Evolutionary conservation across 2,329 filamentous ascomycete genomes (phyloP).

Genomic region (Aspergillus vadensis): DNA sequence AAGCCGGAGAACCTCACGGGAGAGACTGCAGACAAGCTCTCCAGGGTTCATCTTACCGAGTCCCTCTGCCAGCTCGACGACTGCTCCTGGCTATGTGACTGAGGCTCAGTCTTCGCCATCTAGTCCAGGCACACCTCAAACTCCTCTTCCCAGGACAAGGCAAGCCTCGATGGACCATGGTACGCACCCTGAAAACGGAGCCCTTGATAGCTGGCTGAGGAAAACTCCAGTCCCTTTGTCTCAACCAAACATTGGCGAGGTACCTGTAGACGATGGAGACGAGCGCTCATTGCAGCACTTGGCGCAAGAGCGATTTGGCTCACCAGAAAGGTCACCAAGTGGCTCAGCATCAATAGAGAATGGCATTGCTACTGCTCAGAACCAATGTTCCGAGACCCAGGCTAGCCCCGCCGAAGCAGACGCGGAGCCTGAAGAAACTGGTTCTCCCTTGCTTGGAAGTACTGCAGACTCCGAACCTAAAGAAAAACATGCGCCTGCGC

Average conservation of each 20-base stretch:
- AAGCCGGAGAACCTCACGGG: not conserved
- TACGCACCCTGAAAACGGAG: constrained; percentile 26
- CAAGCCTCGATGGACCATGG: constrained; percentile 22
- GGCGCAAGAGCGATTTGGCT: constrained; percentile 19
- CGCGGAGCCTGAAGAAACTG: not conserved
- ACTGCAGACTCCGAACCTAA: not conserved
- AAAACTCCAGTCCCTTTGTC: constrained; percentile 14
- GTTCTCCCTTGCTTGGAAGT: not conserved
- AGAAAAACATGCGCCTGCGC: constrained; percentile 21
- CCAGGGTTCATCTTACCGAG: constrained; percentile 19
- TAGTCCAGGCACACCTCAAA: not conserved
- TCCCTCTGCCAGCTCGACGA: constrained; percentile 17
- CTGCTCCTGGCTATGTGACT: constrained; percentile 10
- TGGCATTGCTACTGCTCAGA: not conserved
- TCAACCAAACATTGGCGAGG: not conserved
- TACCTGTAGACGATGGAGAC: not conserved
- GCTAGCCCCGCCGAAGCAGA: not conserved
- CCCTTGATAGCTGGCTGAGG: constrained; percentile 37
- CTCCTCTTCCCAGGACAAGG: not conserved
- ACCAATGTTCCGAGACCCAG: not conserved
- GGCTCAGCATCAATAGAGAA: not conserved
- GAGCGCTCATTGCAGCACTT: constrained; percentile 15
- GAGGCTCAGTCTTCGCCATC: constrained; percentile 13
- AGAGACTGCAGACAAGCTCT: not conserved
- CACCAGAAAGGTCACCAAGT: not conserved